Evolutionary conservation across 1,284 basidiomycete genomes (phyloP).

Genomic region (Fomitiporia mediterranea): DNA sequence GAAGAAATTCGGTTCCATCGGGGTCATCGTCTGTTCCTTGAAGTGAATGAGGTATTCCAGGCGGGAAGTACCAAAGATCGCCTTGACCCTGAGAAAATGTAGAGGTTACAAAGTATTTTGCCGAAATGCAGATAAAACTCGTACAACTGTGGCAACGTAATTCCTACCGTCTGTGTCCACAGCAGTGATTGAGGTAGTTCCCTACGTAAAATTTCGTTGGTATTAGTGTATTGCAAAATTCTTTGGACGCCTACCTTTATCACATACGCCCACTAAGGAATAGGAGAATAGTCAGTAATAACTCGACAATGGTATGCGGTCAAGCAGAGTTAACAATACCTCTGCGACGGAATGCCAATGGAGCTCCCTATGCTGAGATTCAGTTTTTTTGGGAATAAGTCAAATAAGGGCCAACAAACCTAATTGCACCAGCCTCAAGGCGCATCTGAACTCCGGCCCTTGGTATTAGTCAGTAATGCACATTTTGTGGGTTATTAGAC

Average conservation of each 20-base stretch:
- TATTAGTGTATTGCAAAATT: too few relatives aligned
- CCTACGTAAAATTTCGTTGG: constrained; percentile 42
- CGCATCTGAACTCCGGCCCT: constrained; percentile 72
- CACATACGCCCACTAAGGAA: constrained; percentile 58
- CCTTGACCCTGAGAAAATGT: constrained; percentile 28
- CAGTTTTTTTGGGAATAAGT: background rate
- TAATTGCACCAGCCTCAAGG: constrained; percentile 56
- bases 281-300: constrained; percentile 25
- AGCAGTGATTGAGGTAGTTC: constrained; percentile 55
- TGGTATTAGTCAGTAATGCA: constrained; percentile 15
- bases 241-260: constrained; percentile 51
- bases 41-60: constrained; percentile 59
- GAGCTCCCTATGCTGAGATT: constrained; percentile 47
- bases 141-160: constrained; percentile 27
- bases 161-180: constrained; percentile 57
- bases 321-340: constrained; percentile 31
- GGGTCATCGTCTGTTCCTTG: constrained; percentile 54
- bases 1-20: constrained; percentile 63
- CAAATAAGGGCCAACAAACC: constrained; percentile 35
- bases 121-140: background rate
- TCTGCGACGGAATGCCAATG: constrained; percentile 72
- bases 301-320: too few relatives aligned
- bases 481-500: constrained; percentile 2
- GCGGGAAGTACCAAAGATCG: constrained; percentile 61
- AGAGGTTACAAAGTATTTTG: constrained; percentile 11